Percentiles rank a stretch among this genome's conserved stretches.
phyloP scores from a whole-genome alignment of 177 flowering plant species.

The Vitis hybrid region DNA sequence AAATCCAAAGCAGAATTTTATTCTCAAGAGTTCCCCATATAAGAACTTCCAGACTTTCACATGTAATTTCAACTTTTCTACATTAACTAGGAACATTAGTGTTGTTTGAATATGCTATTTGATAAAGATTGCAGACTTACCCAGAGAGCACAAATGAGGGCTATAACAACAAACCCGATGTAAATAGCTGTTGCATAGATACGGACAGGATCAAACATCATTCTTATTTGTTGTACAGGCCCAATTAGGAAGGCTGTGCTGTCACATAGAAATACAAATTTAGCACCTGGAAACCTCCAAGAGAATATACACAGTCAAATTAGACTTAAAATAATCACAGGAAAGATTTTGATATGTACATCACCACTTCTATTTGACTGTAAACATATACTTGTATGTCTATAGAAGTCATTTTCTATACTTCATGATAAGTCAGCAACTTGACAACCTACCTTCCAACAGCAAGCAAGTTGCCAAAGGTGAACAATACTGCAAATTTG shows the following conservation, averaged over 20 bases:
- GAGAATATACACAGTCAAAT: too few relatives aligned
- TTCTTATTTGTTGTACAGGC: constrained; percentile 59
- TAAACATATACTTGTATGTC: not conserved
- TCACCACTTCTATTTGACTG: not conserved
- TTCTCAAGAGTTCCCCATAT: not conserved
- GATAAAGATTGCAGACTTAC: constrained; percentile 41
- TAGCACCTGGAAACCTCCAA: not conserved
- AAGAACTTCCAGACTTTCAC: not conserved
- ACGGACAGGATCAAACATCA: constrained; percentile 94
- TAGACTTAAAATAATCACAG: too few relatives aligned
- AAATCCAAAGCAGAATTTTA: not conserved
- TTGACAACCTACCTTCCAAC: constrained; percentile 69
- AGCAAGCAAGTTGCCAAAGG: constrained; percentile 78
- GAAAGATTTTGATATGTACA: not conserved
- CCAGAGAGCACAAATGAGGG: constrained; percentile 87
- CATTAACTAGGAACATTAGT: not conserved
- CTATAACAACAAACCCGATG: constrained; percentile 67
- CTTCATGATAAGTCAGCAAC: not conserved
- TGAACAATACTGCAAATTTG: constrained; percentile 83
- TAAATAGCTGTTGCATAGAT: constrained; percentile 77
- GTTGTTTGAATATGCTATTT: not conserved
- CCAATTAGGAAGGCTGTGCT: constrained; percentile 96
- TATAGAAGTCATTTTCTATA: not conserved
- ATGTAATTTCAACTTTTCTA: not conserved
- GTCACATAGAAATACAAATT: constrained; percentile 38